A percentile compares a stretch with the other conserved stretches of the same genome.
phyloP scores from a whole-genome alignment of 306 rosid genomes.

The Vicia villosa region DNA sequence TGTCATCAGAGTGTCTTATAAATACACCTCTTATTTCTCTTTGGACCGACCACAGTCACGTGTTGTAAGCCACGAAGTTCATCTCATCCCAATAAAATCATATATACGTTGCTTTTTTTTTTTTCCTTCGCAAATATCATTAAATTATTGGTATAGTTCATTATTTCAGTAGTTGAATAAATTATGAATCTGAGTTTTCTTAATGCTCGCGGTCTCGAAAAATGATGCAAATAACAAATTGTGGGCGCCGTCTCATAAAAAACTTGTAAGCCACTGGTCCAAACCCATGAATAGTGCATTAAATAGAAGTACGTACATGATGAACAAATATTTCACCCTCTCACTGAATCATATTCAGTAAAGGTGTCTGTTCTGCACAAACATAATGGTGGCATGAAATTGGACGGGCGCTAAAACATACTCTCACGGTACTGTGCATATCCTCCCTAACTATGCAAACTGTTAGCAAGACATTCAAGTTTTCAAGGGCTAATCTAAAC shows the following conservation, averaged over 20 bases:
- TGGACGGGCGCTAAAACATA: slow-evolving; percentile 34
- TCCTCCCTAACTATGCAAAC: slow-evolving; percentile 39
- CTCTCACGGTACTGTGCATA: slow-evolving; percentile 36
- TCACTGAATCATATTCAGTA: slow-evolving; percentile 31
- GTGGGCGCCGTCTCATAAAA: background rate
- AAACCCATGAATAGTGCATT: background rate
- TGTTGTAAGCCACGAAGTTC: too few relatives aligned
- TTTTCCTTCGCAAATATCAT: too few relatives aligned
- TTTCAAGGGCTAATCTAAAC: slow-evolving; percentile 38
- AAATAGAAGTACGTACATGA: slow-evolving; percentile 3
- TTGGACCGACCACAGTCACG: too few relatives aligned
- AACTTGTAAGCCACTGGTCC: background rate
- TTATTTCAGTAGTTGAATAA: background rate
- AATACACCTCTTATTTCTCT: too few relatives aligned
- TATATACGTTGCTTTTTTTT: too few relatives aligned
- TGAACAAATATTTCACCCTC: slow-evolving; percentile 6
- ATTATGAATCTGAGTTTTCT: background rate
- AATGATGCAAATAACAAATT: slow-evolving; percentile 3
- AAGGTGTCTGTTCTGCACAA: slow-evolving; percentile 15
- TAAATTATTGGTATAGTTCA: background rate
- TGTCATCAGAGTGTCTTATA: too few relatives aligned
- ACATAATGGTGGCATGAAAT: slow-evolving; percentile 35
- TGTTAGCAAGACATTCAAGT: slow-evolving; percentile 32
- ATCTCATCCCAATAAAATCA: too few relatives aligned
- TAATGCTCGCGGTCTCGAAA: background rate